Conservation (phyloP, 345 rosid genomes). For the Hibiscus mutabilis region DNA sequence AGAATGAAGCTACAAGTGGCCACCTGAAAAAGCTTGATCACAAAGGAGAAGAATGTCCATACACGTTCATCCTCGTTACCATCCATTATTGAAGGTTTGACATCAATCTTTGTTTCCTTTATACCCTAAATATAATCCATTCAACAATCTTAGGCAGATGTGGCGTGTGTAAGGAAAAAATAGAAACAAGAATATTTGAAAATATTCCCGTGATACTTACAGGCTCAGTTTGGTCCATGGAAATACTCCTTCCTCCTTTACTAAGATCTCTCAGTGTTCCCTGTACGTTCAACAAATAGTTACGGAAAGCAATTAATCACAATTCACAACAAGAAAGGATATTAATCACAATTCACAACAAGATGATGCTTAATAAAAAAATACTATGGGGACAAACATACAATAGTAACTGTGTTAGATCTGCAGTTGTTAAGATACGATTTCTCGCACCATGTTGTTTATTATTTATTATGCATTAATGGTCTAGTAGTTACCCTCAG, state of each 20-base stretch:
- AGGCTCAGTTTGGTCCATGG: conserved; percentile 40
- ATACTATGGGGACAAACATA: background rate
- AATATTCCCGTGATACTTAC: conserved; percentile 27
- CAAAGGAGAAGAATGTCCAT: conserved; percentile 21
- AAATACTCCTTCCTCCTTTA: conserved; percentile 52
- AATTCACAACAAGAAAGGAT: background rate
- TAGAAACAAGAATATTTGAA: background rate
- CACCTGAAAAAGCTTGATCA: background rate
- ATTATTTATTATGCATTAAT: too few species aligned
- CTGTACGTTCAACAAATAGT: conserved; percentile 29
- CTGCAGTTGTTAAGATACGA: too few species aligned
- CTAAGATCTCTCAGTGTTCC: conserved; percentile 68
- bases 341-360: background rate
- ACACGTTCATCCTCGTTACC: conserved; percentile 37
- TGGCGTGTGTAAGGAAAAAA: background rate
- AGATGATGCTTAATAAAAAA: background rate
- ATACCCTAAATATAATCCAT: conserved; percentile 11
- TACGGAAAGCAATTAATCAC: background rate
- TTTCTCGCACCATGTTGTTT: too few species aligned
- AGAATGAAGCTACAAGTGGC: background rate
- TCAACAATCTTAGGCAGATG: conserved; percentile 1
- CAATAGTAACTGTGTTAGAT: too few species aligned
- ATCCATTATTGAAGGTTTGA: conserved; percentile 43
- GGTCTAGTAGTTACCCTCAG: too few species aligned
- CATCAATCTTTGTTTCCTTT: conserved; percentile 46